Evolutionary conservation across 2,329 filamentous ascomycete species (phyloP).

Genomic region (Cercospora zeae-maydis): DNA sequence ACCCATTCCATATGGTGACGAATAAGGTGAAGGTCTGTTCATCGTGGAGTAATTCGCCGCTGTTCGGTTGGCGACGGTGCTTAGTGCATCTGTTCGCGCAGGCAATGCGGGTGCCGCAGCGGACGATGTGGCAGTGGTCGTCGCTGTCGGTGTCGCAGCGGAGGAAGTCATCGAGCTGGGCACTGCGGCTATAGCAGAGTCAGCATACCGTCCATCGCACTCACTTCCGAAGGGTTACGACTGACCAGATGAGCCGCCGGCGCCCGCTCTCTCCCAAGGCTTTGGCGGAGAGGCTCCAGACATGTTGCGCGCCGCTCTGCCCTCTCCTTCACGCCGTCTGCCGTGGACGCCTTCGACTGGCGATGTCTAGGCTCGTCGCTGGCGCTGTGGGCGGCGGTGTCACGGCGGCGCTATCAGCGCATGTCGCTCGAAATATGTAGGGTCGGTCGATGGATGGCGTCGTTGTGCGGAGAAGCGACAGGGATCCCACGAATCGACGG

Average conservation of each 20-base stretch:
- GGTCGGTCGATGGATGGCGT: slow-evolving; percentile 5
- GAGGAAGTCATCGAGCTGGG: slow-evolving; percentile 39
- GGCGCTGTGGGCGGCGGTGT: not conserved
- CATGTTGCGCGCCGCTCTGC: slow-evolving; percentile 3
- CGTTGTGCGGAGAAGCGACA: slow-evolving; percentile 13
- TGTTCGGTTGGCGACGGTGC: slow-evolving; percentile 79
- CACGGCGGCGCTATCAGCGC: slow-evolving; percentile 8
- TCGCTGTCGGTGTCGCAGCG: slow-evolving; percentile 38
- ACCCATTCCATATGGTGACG: slow-evolving; percentile 55
- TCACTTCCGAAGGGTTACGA: slow-evolving; percentile 12
- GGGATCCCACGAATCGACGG: not conserved
- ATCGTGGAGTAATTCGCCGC: slow-evolving; percentile 69
- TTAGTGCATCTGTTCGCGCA: slow-evolving; percentile 73
- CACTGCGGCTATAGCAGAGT: slow-evolving; percentile 41
- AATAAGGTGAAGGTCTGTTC: slow-evolving; percentile 39
- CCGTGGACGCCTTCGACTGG: not conserved
- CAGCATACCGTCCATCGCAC: slow-evolving; percentile 22
- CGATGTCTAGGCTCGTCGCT: not conserved
- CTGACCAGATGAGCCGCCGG: slow-evolving; percentile 39
- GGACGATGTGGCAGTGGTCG: slow-evolving; percentile 42
- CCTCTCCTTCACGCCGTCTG: not conserved
- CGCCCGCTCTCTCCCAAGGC: slow-evolving; percentile 86
- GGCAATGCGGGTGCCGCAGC: slow-evolving; percentile 66
- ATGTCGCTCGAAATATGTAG: slow-evolving; percentile 7
- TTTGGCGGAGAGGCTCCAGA: slow-evolving; percentile 72